Evolutionary conservation across 768 basidiomycete genomes (phyloP), one percentile per base, ranked within the genome.

Genomic region (Pleurotus sapidus): DNA sequence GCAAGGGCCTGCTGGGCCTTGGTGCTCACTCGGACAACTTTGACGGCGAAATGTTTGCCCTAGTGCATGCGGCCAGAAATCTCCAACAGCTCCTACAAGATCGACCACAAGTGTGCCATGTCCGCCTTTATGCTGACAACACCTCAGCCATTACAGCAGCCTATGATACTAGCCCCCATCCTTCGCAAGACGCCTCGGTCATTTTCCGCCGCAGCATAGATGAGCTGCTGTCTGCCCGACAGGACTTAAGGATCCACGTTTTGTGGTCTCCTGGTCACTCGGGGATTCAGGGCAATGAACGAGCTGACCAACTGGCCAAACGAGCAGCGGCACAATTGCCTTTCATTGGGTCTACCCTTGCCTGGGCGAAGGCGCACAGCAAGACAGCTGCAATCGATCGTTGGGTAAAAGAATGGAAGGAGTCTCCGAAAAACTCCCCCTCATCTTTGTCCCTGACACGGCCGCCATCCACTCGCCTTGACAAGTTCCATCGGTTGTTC

Each of bases 11-110:
- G 9, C 53, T 66, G 23, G 67, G 68, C 7, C 56, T 71, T 38
- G 70, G 70, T 2, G 61, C 63, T 0, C 48, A 58, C 17, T 63
- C 70, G 5, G 68, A 70, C 47, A 64, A 67, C 5, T 69, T 64
- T 53, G 66, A 72, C 24, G 69, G 63, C 0, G 70, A 72, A 47
- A 59, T 70, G 38, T 60, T 64, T 9, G 68, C 59, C 3, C 66
- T 70, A 1, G 46, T 46, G 30, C 57, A 60, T 24, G 64, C 64
- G 1, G 59, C 62, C n/a, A 55, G 48, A 4, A 43, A 53, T 20
- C 66, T 61, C 9, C 50, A 55, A 6, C 27, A 46, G 12, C 61
- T 23, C 25, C 39, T 59, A 1, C 20, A 37, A 34, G 15, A 25
- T 6, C 57, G 62, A 49, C 58, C 47, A 15, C 15, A 54, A 15